phyloP scores from a whole-genome alignment of 1,284 basidiomycete species.

The Pseudozyma thailandica region DNA sequence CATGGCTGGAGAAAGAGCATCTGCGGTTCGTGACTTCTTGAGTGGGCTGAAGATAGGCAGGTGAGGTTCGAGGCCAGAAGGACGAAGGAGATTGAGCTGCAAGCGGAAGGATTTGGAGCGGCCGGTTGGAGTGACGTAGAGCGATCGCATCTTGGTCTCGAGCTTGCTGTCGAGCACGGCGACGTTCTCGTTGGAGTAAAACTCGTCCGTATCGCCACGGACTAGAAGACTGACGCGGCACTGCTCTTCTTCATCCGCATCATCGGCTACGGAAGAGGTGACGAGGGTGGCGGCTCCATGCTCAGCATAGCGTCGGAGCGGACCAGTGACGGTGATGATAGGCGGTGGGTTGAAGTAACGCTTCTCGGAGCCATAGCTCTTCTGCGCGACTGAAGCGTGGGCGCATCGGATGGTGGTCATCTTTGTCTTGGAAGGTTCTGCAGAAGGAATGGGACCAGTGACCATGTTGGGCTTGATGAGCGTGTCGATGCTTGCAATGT shows the following conservation, averaged over 20 bases:
- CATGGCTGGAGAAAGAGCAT: conserved; percentile 26
- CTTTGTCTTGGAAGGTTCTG: conserved; percentile 26
- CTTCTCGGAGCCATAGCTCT: conserved; percentile 90
- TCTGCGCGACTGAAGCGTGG: conserved; percentile 88
- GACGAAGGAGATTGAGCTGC: conserved; percentile 72
- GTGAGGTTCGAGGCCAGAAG: conserved; percentile 36
- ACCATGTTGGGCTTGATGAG: conserved; percentile 39
- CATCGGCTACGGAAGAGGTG: conserved; percentile 27
- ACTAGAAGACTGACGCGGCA: conserved; percentile 79
- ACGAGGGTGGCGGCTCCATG: conserved; percentile 37
- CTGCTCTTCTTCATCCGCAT: conserved; percentile 40
- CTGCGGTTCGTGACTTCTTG: conserved; percentile 35
- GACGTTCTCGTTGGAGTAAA: conserved; percentile 66
- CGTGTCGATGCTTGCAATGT: conserved; percentile 43
- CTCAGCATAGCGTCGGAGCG: conserved; percentile 66
- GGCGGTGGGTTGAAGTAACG: conserved; percentile 89
- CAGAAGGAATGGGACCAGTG: conserved; percentile 40
- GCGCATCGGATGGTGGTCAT: conserved; percentile 83
- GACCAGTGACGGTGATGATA: conserved; percentile 85
- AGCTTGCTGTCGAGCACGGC: conserved; percentile 71
- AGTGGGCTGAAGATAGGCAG: conserved; percentile 47
- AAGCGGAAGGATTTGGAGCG: conserved; percentile 89
- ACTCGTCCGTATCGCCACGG: conserved; percentile 82
- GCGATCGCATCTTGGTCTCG: conserved; percentile 86
- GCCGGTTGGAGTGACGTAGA: conserved; percentile 86